Conservation (phyloP, 805 yeast species). For the Candida caryicola region DNA sequence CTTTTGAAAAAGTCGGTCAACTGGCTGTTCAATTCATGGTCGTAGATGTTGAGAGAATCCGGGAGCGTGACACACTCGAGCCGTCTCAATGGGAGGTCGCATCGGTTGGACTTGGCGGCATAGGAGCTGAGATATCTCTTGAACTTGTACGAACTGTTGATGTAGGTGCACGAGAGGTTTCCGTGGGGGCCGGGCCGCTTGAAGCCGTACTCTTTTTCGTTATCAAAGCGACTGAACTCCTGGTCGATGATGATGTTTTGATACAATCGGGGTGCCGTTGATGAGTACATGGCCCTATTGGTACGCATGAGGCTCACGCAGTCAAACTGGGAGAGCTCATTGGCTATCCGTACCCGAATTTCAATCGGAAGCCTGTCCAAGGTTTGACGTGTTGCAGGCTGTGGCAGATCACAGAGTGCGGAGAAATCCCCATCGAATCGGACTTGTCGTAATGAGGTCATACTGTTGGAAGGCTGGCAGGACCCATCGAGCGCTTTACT, state of each 20-base stretch:
- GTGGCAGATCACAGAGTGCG: no score
- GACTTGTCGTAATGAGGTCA: no score
- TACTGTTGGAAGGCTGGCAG: no score
- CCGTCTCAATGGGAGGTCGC: slow-evolving; percentile 14
- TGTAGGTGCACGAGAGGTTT: slow-evolving; percentile 22
- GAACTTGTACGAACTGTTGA: slow-evolving; percentile 39
- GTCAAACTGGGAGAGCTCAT: slow-evolving; percentile 37
- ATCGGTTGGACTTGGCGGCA: neutral
- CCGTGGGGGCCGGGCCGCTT: slow-evolving; percentile 4
- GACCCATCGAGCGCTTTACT: no score
- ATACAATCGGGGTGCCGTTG: slow-evolving; percentile 35
- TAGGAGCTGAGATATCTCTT: slow-evolving; percentile 28
- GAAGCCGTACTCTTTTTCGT: slow-evolving; percentile 19
- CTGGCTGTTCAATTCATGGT: slow-evolving; percentile 24
- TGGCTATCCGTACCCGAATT: slow-evolving; percentile 29
- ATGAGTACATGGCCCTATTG: slow-evolving; percentile 25
- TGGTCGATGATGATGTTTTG: slow-evolving; percentile 39
- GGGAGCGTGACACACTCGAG: slow-evolving; percentile 39
- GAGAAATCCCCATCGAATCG: no score
- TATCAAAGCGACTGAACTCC: slow-evolving; percentile 32
- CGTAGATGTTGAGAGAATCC: slow-evolving; percentile 39
- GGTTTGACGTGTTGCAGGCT: slow-evolving; percentile 1
- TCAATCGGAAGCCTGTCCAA: slow-evolving; percentile 39
- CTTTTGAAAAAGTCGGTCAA: slow-evolving; percentile 25
- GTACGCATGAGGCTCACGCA: slow-evolving; percentile 29